Conservation (phyloP, 306 rosid species). For the Lupinus albus region DNA sequence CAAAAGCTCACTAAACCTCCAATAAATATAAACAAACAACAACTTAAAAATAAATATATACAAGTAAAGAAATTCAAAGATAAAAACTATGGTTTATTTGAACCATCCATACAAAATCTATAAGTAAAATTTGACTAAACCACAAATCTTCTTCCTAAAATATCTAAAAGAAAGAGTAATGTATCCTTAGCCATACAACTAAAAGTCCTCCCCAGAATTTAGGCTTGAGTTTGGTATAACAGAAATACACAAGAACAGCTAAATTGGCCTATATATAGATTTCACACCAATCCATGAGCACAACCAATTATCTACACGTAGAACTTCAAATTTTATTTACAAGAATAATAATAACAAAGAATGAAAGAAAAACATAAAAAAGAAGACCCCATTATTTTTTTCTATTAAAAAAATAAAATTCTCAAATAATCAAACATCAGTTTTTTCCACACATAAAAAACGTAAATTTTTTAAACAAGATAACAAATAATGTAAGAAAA, state of each 20-base stretch:
- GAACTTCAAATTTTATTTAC: background rate
- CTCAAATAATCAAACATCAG: background rate
- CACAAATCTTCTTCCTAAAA: conserved; percentile 50
- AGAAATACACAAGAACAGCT: conserved; percentile 43
- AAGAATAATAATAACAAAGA: background rate
- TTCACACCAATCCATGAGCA: conserved; percentile 39
- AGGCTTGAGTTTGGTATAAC: conserved; percentile 44
- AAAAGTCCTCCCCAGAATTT: conserved; percentile 52
- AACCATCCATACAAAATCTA: conserved; percentile 49
- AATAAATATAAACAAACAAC: conserved; percentile 42
- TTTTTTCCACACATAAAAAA: background rate
- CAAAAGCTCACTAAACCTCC: conserved; percentile 46
- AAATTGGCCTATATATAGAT: conserved; percentile 44
- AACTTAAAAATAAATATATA: conserved; percentile 36
- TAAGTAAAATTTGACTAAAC: conserved; percentile 48
- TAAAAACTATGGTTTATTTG: conserved; percentile 38
- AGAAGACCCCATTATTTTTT: conserved; percentile 34
- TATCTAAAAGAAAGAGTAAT: conserved; percentile 31
- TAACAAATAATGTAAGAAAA: background rate
- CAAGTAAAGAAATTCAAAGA: conserved; percentile 38
- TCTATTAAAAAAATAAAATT: conserved; percentile 7
- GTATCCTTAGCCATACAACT: conserved; percentile 43
- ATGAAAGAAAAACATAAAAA: background rate
- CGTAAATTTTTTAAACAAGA: background rate
- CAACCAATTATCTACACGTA: conserved; percentile 30